Evolutionary conservation across 1,284 basidiomycete species (phyloP).

Genomic region (Apiotrichum brassicae): DNA sequence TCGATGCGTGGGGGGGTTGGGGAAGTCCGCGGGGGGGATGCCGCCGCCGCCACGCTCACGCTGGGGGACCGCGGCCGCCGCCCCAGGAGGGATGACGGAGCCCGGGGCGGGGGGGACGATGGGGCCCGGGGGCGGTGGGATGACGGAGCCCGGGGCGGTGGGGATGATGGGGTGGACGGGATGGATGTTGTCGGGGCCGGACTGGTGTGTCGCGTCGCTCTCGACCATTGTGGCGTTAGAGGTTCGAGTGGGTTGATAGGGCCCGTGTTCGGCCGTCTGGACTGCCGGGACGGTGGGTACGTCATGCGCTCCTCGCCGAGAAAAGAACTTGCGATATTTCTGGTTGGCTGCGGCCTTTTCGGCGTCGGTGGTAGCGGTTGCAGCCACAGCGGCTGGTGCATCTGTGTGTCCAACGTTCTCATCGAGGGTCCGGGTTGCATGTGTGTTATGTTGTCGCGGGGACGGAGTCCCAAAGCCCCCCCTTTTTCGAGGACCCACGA

Average conservation of each 20-base stretch:
- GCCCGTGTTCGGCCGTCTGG: neutral
- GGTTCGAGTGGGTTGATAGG: neutral
- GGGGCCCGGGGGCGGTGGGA: too few relatives aligned
- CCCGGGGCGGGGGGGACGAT: too few relatives aligned
- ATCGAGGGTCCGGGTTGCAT: slow-evolving; percentile 4
- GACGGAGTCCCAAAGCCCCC: too few relatives aligned
- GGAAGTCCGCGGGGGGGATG: neutral
- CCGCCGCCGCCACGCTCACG: too few relatives aligned
- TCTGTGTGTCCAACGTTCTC: too few relatives aligned
- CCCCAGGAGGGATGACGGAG: too few relatives aligned
- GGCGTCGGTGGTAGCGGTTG: neutral
- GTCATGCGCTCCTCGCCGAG: slow-evolving; percentile 25
- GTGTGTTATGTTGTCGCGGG: slow-evolving; percentile 9
- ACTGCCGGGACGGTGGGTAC: slow-evolving; percentile 6
- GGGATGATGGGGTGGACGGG: neutral
- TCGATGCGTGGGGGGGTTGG: neutral
- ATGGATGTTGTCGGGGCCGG: neutral
- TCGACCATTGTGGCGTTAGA: neutral
- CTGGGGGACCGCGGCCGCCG: too few relatives aligned
- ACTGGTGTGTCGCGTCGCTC: neutral
- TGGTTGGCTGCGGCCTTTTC: slow-evolving; percentile 9
- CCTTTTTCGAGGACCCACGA: neutral
- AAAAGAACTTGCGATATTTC: slow-evolving; percentile 20
- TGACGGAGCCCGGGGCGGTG: neutral
- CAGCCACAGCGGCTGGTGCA: too few relatives aligned